Base-by-base conservation (phyloP, 164 flowering plant genomes). In the Sextonia rubra region DNA sequence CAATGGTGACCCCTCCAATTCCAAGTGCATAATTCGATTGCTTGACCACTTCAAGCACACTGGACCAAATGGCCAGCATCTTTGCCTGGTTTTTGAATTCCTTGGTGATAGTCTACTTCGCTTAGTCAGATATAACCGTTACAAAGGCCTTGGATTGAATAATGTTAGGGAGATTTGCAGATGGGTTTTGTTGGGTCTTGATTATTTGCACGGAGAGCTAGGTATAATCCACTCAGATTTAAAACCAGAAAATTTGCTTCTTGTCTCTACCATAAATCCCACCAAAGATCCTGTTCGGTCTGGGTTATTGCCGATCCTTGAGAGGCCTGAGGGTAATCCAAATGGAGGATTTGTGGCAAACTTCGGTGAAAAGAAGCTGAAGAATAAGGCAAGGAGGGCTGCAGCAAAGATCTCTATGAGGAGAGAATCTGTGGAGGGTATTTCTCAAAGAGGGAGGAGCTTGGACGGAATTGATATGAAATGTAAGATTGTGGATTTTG, bases 31-130 rank as follows among this genome's bases (percentile, higher is more conserved):
- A 60, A 87, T 92, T 62, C 86, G 75, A 62, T 76, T 94, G 78
- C 67, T 94, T 2, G 97, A 94, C 73, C 97, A 92, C 63, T 94
- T 94, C 71, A 94, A 90, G 88, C 97, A 92, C 63, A 25, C 84
- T 1, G 99, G 99, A 26, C 98, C 99, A 32, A 94, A 94, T 75
- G 99, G 99, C 68, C 97, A 90, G 78, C 99, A 94, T 81, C 68
- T 78, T 14, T 94, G 99, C 83, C 87, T 94, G 91, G 99, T 89
- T 56, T 90, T 92, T 64, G 99, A 94, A 72, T 85, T 87, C 80
- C 93, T 94, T 52, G 99, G 99, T 49, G 99, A 94, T 79, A 92
- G 90, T 76, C 79, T 94, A 61, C 93, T 94, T 20, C 85, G 84
- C 18, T 73, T 94, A 32, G 89, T 89, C 75, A 90, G 77, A 72